Base-by-base conservation (phyloP, 306 rosid genomes). In the Ormosia semicastrata region DNA sequence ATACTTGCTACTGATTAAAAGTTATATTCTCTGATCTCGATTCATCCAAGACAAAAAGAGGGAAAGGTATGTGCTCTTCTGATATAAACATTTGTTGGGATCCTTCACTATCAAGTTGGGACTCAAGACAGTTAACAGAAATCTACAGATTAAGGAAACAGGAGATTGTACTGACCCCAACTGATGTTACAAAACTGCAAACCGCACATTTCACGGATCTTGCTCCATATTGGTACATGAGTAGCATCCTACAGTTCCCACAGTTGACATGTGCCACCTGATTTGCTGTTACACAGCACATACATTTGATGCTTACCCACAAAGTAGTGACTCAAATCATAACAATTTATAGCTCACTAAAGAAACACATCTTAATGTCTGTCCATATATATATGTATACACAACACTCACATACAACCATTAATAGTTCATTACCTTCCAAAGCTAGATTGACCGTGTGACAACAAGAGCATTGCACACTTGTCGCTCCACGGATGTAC, bases 241-340 rank as follows among this genome's bases (percentile, higher is more conserved):
- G 73, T 34, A 94, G 84, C 98, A 92, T 94, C 92, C 91, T 87
- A 81, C 97, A 94, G 89, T 87, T 94, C 64, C 96, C 97, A 71
- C 98, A 94, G 67, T 83, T 91, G 56, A 94, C 98, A 71, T 94
- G 98, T 30, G 98, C 98, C 79, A 94, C 97, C 85, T 91, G 97
- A 81, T 94, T 92, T 73, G 97, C 98, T 94, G 98, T 85, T 58
- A 81, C 76, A 66, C 68, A 53, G 30, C 33, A 69, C 40, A 77
- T 52, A 82, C 44, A 75, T 33, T 50, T 81, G 79, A 52, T 10
- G 56, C 15, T 43, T 66, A 56, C 15, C 34, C 71, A 73, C 78
- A 49, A 59, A 40, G 33, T 69, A 44, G n/a, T 58, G 64, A 44
- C 69, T 58, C 71, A 46, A 76, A 57, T 52, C 29, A 7, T 49